Base-by-base conservation (phyloP, 768 basidiomycete genomes). In the Cystoderma amianthinum region DNA sequence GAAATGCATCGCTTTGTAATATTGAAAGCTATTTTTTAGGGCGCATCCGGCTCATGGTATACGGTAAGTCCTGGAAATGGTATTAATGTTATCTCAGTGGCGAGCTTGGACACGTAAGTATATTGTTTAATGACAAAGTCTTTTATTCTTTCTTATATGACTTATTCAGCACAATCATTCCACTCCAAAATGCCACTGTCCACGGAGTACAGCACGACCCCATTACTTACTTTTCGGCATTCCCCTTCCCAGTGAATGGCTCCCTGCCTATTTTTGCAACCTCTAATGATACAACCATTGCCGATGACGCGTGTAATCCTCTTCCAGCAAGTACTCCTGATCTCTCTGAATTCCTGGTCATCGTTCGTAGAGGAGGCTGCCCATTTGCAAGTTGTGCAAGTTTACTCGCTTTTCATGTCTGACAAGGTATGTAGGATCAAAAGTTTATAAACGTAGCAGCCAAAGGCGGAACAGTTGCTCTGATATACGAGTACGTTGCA, bases 361-460 rank as follows among this genome's bases (percentile, higher is more conserved):
- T 87, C 19, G 64, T 84, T 32, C 71, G 76, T 17, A 64, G 78
- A 21, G 83, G 82, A 1, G 68, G 64, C 3, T 84, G 83, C 53
- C 58, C 72, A 1, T 74, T 80, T 38, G 72, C 76, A 36, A 50
- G 67, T 44, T 19, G n/a, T n/a, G n/a, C n/a, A n/a, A n/a, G n/a
- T n/a, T n/a, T n/a, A n/a, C n/a, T n/a, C n/a, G n/a, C 28, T 18
- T n/a, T n/a, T n/a, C n/a, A n/a, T n/a, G n/a, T 28, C 20, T 7
- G 4, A 22, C 25, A 5, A 34, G 15, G 21, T 33, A n/a, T 39
- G 3, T 42, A 74, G 72, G 63, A 65, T 1, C 55, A 65, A 21
- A 85, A 83, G 51, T 52, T 78, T 12, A 56, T 58, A 2, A 79
- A 81, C 52, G 60, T 70, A 16, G 69, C 67, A 15, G 76, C 72